Conservation (phyloP, 139 green algal species). For the Tetratostichococcus sp. region DNA sequence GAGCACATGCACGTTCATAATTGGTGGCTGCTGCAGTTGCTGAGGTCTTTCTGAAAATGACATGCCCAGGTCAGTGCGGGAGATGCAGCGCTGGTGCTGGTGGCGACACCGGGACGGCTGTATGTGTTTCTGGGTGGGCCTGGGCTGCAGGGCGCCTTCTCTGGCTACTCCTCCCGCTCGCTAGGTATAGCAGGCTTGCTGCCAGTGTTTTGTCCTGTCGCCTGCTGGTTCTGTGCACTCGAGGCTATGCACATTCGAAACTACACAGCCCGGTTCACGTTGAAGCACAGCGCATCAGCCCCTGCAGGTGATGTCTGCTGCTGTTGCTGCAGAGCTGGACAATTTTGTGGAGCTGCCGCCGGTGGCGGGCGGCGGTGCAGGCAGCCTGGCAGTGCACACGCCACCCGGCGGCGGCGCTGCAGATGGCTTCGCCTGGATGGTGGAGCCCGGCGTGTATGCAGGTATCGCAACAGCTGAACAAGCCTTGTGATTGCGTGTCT, state of each 20-base stretch:
- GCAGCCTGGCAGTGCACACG: neutral
- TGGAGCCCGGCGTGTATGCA: conserved; percentile 37
- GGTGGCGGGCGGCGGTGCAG: neutral
- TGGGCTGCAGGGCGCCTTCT: neutral
- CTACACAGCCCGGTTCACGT: too few relatives aligned
- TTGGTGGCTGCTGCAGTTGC: too few relatives aligned
- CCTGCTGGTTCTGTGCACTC: too few relatives aligned
- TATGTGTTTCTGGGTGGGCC: conserved; percentile 47
- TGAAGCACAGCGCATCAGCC: too few relatives aligned
- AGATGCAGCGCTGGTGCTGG: conserved; percentile 41
- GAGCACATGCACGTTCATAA: too few relatives aligned
- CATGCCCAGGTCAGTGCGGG: neutral
- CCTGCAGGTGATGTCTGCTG: too few relatives aligned
- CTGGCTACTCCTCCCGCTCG: neutral
- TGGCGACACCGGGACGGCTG: conserved; percentile 48
- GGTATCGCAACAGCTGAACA: too few relatives aligned
- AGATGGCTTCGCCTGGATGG: conserved; percentile 37
- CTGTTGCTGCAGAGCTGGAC: conserved; percentile 2
- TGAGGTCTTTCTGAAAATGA: too few relatives aligned
- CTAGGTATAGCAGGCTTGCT: too few relatives aligned
- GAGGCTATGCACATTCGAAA: too few relatives aligned
- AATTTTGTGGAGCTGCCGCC: conserved; percentile 10
- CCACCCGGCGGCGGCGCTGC: neutral
- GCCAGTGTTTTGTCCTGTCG: too few relatives aligned
- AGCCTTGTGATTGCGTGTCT: too few relatives aligned